Evolutionary conservation across 1,284 basidiomycete species (phyloP), one percentile per base, ranked within the genome.

Genomic region (Ceratobasidium theobromae): DNA sequence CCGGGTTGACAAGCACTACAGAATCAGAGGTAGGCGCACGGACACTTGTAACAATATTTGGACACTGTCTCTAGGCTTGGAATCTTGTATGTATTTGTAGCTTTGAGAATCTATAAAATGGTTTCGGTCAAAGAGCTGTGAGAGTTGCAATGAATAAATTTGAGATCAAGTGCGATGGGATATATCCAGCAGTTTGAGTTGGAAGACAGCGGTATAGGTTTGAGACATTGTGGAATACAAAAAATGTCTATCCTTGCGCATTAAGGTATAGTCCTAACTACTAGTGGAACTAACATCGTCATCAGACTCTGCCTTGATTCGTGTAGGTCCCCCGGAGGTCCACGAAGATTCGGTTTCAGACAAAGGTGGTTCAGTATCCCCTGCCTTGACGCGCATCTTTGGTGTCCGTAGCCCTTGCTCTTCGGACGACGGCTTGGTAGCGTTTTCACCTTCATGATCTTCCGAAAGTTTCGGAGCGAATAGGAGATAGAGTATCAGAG

Each of bases 301-400:
- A 8, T 43, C 54, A 1, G 60, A 64, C 18, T 64, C 60, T 11
- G 33, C 21, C 18, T 53, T 53, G 28, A 53, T 40, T 9, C 58
- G 30, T 33, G n/a, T 33, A 43, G 28, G 32, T 2, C 60, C 60
- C 6, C 58, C 58, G 16, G 58, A 64, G 8, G 58, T 64, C 46
- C 48, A 64, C 12, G 60, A 52, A 23, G 52, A 33, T 3, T 64
- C 60, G n/a, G 60, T 52, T 45, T 64, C 60, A 18, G 60, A 64
- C 25, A 45, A 60, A 12, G 33, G 33, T 23, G 25, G 43, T 27
- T 64, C 60, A 1, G 27, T 25, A 30, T 49, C 45, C 18, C 53
- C 33, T 8, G 23, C 25, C 49, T 43, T 52, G 32, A 64, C 9
- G n/a, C 48, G 60, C 14, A 32, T 48, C 28, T 49, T 64, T 45